A percentile compares a stretch with the other conserved stretches of the same genome.
Conservation (phyloP, 164 flowering plant genomes). For the Paratinospora sagittata region DNA sequence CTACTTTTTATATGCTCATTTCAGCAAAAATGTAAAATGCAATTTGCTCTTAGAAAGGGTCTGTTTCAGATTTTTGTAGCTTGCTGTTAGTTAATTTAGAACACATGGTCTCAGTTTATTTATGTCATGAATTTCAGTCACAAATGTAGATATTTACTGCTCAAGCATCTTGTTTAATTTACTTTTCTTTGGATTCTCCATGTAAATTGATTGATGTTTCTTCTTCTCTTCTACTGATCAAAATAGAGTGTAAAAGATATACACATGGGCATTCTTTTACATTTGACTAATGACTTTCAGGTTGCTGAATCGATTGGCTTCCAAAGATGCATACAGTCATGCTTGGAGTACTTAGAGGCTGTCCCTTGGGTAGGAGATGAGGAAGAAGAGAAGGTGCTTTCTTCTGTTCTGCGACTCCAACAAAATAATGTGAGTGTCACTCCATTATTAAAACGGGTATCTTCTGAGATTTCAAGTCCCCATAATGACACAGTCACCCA, state of each 20-base stretch:
- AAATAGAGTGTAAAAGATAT: background rate
- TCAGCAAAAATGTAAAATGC: no score
- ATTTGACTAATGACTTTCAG: conserved; percentile 32
- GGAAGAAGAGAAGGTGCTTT: conserved; percentile 86
- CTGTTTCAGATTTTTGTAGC: no score
- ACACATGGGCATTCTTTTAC: background rate
- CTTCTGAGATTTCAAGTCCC: conserved; percentile 44
- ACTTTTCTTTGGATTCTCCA: background rate
- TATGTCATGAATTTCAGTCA: background rate
- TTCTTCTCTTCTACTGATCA: background rate
- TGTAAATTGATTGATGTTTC: background rate
- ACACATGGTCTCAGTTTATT: background rate
- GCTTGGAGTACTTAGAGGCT: conserved; percentile 92
- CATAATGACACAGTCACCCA: conserved; percentile 64
- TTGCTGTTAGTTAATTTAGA: no score
- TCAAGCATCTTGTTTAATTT: background rate
- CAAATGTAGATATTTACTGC: background rate
- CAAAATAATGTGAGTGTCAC: conserved; percentile 43
- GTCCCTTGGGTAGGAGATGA: conserved; percentile 97
- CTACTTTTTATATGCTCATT: no score
- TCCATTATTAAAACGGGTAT: conserved; percentile 70
- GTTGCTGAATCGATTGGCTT: conserved; percentile 77
- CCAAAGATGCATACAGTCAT: conserved; percentile 56
- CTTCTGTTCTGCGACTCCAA: conserved; percentile 56
- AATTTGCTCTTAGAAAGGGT: no score